Base-by-base conservation (phyloP, 345 rosid species). In the Kernera saxatilis region DNA sequence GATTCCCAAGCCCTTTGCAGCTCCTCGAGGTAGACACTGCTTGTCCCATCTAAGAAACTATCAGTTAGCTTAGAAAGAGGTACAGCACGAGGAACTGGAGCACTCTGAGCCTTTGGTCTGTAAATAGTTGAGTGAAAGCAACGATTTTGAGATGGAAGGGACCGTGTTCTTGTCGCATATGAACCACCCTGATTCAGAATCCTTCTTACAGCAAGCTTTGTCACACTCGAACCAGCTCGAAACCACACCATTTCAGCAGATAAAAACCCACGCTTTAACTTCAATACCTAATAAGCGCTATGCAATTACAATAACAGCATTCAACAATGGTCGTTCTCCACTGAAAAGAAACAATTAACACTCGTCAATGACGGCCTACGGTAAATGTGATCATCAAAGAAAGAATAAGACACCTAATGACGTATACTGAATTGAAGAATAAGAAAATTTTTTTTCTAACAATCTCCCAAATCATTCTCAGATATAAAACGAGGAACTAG, bases 11-110 rank as follows among this genome's bases (percentile, higher is more conserved):
- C 85, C 23, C 85, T 78, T 18, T 90, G 92, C 15, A 90, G 84
- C 90, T 86, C 92, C 84, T 90, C 96, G 32, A 88, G 80, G 64
- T 90, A 90, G 0, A 88, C 92, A 71, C 91, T 90, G 67, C 92
- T 90, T 5, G 96, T 84, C 26, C 86, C 93, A 76, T 88, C 93
- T 46, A 90, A 67, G 74, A 90, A 90, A 41, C 84, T 88, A 69
- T 90, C 96, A 48, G 93, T 81, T n/a, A 90, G 82, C 86, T 80
- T 87, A 13, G 93, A 87, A 18, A 87, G 89, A 8, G 93, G 93
- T 3, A 90, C 96, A 46, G 93, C 82, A 3, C 86, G 81, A 14
- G 96, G 96, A 52, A 86, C 75, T 0, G 93, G 96, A 19, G 93
- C 91, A 66, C 86, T n/a, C 55, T 86, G 84, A 13, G 82, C 85